Percentiles rank a stretch among this genome's conserved stretches.
phyloP scores from a whole-genome alignment of 106 monocot genomes.

The Triglochin maritima region DNA sequence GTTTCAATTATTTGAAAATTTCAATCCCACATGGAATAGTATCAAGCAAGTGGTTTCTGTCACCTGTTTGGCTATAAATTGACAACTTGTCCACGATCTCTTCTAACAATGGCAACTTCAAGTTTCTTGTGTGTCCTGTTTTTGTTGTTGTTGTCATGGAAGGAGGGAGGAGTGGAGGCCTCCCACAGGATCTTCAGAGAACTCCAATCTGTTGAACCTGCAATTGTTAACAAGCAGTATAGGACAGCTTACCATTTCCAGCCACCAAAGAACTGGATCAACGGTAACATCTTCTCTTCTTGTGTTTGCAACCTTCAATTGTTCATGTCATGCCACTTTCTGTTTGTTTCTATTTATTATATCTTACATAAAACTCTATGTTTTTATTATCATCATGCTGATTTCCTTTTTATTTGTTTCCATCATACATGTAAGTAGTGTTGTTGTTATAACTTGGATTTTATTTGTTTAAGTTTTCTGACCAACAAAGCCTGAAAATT shows the following conservation, averaged over 20 bases:
- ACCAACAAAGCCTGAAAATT: too few relatives aligned
- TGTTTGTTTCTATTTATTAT: background rate
- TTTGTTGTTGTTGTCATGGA: background rate
- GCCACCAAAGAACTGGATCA: constrained; percentile 62
- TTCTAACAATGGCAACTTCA: too few relatives aligned
- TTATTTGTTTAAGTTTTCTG: too few relatives aligned
- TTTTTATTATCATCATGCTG: too few relatives aligned
- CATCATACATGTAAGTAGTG: too few relatives aligned
- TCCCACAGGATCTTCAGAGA: constrained; percentile 22
- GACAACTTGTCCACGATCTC: too few relatives aligned
- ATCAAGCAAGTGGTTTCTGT: too few relatives aligned
- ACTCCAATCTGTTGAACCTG: constrained; percentile 12
- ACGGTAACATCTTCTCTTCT: constrained; percentile 28
- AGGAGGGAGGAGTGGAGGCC: constrained; percentile 9
- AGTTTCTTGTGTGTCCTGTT: background rate
- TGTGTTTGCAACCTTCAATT: background rate
- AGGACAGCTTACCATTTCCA: constrained; percentile 65
- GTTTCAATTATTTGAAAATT: too few relatives aligned
- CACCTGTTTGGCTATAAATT: too few relatives aligned
- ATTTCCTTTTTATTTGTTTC: too few relatives aligned
- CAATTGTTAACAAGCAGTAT: constrained; percentile 11
- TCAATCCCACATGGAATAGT: too few relatives aligned
- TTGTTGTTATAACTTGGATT: too few relatives aligned
- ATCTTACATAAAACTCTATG: background rate
- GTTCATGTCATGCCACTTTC: background rate